Evolutionary conservation across 371 early-diverging fungal species (phyloP), one percentile per base, ranked within the genome.

Genomic region (Phascolomyces articulosus): DNA sequence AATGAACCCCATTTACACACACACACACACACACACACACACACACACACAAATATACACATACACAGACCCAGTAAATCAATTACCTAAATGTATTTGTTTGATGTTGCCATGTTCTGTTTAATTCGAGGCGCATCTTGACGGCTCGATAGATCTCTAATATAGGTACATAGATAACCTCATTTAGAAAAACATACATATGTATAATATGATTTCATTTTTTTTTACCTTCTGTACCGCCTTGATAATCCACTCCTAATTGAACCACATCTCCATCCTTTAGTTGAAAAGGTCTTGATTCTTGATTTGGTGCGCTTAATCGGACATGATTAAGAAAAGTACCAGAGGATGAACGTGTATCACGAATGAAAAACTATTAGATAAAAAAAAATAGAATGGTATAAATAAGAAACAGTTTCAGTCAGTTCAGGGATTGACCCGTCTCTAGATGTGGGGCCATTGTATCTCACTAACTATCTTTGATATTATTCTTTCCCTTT

Each of bases 231-330:
- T 93, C 86, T 20, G 79, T 68, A 20, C 94, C 90, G 27, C 93
- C 94, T 71, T 92, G 92, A 78, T 92, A 95, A 70, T 94, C 95
- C 21, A 93, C 85, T 27, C 96, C 96, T 51, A 95, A 80, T 75
- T 92, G 93, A 20, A 95, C 70, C 11, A 91, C 74, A 69, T 95
- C 95, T 23, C 91, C 91, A 73, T 93, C 88, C 54, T 90, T 83
- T 51, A 95, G 66, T 40, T 85, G 81, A 47, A 84, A 87, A 9
- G 93, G 90, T 34, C 83, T 57, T 59, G 90, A 90, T 74, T 91
- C 91, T 60, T 90, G 86, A 13, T 88, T 88, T 13, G 93, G 85
- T 11, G 91, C 89, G 66, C 90, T 86, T 31, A 95, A 74, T 21
- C 96, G 78, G 79, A 88, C 84, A 70, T 90, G 84, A 78, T 95